Evolutionary conservation across 2,329 filamentous ascomycete species (phyloP), one percentile per base, ranked within the genome.

Genomic region (Hymenoscyphus occultus): DNA sequence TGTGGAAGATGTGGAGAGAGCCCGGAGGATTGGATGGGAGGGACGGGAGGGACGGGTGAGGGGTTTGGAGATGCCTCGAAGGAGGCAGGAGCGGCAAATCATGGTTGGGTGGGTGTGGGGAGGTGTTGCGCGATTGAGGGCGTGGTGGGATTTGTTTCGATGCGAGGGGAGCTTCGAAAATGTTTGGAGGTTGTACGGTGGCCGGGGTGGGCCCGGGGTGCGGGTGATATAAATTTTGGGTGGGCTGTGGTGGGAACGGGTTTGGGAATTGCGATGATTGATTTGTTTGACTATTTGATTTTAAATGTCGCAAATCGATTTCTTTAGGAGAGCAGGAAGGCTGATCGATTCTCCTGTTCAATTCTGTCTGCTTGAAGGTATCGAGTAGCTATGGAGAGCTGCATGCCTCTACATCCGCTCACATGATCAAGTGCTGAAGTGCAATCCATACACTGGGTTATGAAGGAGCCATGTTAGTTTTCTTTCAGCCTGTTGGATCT

Each of bases 41-140:
- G 56, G 62, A 10, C 48, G 60, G 1, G 1, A 69, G 58, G 61
- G 68, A 58, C 3, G 22, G 22, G 22, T 28, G 22, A 28, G 22
- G 22, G 22, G 22, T 28, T 28, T 28, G 22, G 22, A 2, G 67
- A 77, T 65, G 22, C 78, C 79, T 67, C 78, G 77, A 68, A 82
- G 81, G 61, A 87, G 77, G 75, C 85, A 88, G 69, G 77, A 72
- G 32, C 69, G 67, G 69, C 75, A 77, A 64, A 76, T 76, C 76
- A 77, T 77, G 68, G 62, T 72, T 62, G 61, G 40, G 66, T 58
- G 64, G 48, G 10, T 51, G 19, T 28, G 19, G 56, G 39, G 42
- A 16, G 35, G n/a, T 56, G 58, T 40, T 40, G 9, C 57, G 5
- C 32, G 32, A 35, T 35, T 35, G 32, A 35, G 32, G 60, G 56